Evolutionary conservation across 805 yeast species (phyloP).

Genomic region (Spathaspora passalidarum): DNA sequence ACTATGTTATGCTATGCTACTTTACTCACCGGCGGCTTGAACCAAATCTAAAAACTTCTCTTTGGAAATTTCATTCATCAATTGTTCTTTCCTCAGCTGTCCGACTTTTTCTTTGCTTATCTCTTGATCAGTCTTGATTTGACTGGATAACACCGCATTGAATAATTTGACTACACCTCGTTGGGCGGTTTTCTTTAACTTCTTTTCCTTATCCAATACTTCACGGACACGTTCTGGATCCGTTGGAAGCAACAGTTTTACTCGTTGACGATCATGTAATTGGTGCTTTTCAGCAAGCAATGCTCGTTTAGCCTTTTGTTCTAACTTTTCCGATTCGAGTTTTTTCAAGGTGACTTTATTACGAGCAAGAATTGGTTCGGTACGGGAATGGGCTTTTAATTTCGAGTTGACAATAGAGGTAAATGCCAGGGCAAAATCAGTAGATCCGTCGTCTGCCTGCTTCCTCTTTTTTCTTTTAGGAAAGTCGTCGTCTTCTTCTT

Average conservation of each 20-base stretch:
- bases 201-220: slow-evolving; percentile 63
- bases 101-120: slow-evolving; percentile 44
- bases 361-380: slow-evolving; percentile 88
- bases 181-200: slow-evolving; percentile 77
- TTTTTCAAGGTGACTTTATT: slow-evolving; percentile 67
- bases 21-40: slow-evolving; percentile 58
- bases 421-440: slow-evolving; percentile 77
- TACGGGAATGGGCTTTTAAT: slow-evolving; percentile 83
- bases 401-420: slow-evolving; percentile 80
- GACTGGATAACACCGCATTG: slow-evolving; percentile 81
- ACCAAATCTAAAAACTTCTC: slow-evolving; percentile 88
- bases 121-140: slow-evolving; percentile 55
- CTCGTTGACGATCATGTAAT: slow-evolving; percentile 62
- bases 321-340: slow-evolving; percentile 77
- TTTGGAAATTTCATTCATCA: slow-evolving; percentile 77
- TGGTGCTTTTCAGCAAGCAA: slow-evolving; percentile 69
- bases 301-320: slow-evolving; percentile 74
- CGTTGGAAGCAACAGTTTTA: slow-evolving; percentile 66
- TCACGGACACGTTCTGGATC: slow-evolving; percentile 56
- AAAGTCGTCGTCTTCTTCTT: slow-evolving; percentile 32
- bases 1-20: neutral
- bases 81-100: slow-evolving; percentile 51
- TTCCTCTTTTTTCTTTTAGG: slow-evolving; percentile 50
- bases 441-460: slow-evolving; percentile 67
- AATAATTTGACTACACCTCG: slow-evolving; percentile 82